phyloP scores from a whole-genome alignment of 176 grass and related monocot species.

The Aegilops tauschii region DNA sequence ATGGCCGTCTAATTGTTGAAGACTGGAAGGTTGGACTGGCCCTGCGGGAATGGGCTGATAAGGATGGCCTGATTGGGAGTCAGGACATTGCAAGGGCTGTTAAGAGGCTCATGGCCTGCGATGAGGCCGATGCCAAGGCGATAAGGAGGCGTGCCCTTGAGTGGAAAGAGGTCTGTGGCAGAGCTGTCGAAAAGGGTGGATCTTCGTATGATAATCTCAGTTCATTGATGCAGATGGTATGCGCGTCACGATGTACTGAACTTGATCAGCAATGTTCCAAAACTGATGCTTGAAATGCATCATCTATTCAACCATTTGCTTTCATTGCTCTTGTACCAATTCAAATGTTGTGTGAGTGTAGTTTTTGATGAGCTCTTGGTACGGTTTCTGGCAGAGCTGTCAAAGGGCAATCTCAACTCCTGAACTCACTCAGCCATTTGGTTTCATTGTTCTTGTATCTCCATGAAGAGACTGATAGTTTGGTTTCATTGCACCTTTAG shows the following conservation, averaged over 20 bases:
- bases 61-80: slow-evolving; percentile 24
- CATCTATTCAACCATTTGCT: background rate
- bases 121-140: slow-evolving; percentile 13
- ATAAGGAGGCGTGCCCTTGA: slow-evolving; percentile 38
- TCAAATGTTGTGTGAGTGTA: no score
- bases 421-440: no score
- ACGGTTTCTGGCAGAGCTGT: no score
- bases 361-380: no score
- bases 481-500: no score
- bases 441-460: no score
- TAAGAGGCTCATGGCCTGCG: slow-evolving; percentile 39
- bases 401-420: no score
- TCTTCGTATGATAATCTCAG: slow-evolving; percentile 36
- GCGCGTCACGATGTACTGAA: background rate
- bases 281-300: background rate
- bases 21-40: slow-evolving; percentile 51
- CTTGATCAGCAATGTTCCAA: background rate
- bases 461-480: no score
- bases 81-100: slow-evolving; percentile 35
- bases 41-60: slow-evolving; percentile 23
- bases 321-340: background rate
- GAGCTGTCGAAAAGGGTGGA: slow-evolving; percentile 31
- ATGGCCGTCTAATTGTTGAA: slow-evolving; percentile 43
- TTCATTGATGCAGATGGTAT: slow-evolving; percentile 38
- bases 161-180: slow-evolving; percentile 33